Base-by-base conservation (phyloP, 1,284 basidiomycete species). In the Paramarasmius palmivorus region DNA sequence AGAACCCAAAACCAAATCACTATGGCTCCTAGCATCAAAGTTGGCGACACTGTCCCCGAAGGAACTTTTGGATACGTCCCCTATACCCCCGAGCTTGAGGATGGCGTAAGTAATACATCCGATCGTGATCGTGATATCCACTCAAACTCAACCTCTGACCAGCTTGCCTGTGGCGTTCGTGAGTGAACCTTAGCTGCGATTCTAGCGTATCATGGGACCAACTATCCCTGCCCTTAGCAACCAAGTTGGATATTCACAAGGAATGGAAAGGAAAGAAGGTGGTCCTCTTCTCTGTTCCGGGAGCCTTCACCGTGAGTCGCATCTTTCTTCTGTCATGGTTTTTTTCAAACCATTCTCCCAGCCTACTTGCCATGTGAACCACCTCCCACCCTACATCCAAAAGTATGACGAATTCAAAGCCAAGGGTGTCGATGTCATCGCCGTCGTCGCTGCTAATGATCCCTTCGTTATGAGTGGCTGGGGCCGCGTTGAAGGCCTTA, bases 231-330 rank as follows among this genome's bases (percentile, higher is more conserved):
- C 57, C 55, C 34, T 50, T 62, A 86, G 84, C 81, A 35, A 66
- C 69, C 38, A 72, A 73, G 56, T 72, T 84, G 57, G 73, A 73
- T 55, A 88, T 83, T 19, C 77, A 84, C 59, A 53, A 57, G 35
- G 76, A 82, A 44, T 91, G 88, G 88, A 89, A 88, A 70, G 86
- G 86, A 65, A 93, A 93, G 79, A 92, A 90, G 72, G 86, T 92
- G 52, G 86, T 93, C 44, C 69, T 92, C 56, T 80, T 92, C 67
- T 75, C 88, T 56, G 86, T 92, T 38, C 90, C 90, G 23, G 89
- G 90, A 52, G 88, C 89, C 23, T 90, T 91, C 73, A 90, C 88
- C 15, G 88, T 89, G 59, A 62, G 83, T 70, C 51, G 50, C 50
- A 29, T 36, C 48, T 48, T 9, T 15, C 7, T 26, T 41, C n/a